Conservation (phyloP, 345 rosid genomes). For the Firmiana major region DNA sequence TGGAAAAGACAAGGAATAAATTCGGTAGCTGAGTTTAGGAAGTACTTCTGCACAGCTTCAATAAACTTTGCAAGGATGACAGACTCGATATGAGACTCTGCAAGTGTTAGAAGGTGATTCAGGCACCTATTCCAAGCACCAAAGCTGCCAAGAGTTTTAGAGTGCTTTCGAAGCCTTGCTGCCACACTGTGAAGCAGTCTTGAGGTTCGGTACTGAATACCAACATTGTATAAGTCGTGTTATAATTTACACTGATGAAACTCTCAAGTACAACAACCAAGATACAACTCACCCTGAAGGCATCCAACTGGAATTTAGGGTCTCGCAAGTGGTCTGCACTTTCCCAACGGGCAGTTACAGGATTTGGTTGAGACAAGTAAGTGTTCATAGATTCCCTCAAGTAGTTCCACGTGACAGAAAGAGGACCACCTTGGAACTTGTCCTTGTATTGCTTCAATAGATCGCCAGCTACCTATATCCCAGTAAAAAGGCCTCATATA, state of each 20-base stretch:
- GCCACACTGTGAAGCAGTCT: conserved; percentile 87
- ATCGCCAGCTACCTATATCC: conserved; percentile 83
- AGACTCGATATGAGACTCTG: conserved; percentile 95
- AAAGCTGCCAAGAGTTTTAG: conserved; percentile 75
- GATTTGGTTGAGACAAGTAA: conserved; percentile 93
- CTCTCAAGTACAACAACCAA: not conserved
- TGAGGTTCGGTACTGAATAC: conserved; percentile 86
- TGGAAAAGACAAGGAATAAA: not conserved
- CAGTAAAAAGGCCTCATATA: not conserved
- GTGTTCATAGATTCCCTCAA: conserved; percentile 87
- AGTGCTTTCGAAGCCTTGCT: conserved; percentile 73
- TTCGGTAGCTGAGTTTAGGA: conserved; percentile 6
- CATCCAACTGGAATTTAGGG: conserved; percentile 93
- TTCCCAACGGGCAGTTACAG: conserved; percentile 95
- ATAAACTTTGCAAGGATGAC: conserved; percentile 86
- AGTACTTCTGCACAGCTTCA: conserved; percentile 81
- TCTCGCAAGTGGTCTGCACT: conserved; percentile 84
- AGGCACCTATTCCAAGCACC: conserved; percentile 99
- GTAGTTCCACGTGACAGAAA: conserved; percentile 93
- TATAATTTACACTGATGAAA: not conserved
- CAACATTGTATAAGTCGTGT: not conserved
- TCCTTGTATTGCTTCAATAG: conserved; percentile 86
- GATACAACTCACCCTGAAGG: conserved; percentile 73
- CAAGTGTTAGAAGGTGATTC: conserved; percentile 94
- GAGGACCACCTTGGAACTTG: conserved; percentile 89